Percentiles rank a stretch among this genome's conserved stretches.
Conservation (phyloP, 192 early-diverging fungal genomes). For the Coemansia sp. region DNA sequence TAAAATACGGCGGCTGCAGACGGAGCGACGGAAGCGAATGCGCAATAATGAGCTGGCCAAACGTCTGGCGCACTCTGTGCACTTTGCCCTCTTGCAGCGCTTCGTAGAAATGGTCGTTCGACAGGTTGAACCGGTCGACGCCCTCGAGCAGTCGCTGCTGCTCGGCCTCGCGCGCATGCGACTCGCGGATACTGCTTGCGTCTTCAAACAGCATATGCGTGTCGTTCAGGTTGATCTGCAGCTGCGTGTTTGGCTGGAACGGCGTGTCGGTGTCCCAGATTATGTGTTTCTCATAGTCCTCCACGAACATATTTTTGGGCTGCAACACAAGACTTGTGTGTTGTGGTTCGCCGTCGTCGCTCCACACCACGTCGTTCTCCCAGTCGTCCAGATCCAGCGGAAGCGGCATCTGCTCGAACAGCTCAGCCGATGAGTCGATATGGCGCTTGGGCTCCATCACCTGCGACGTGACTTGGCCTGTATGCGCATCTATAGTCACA, state of each 20-base stretch:
- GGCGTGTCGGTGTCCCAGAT: slow-evolving; percentile 73
- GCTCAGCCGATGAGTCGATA: slow-evolving; percentile 35
- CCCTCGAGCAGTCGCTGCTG: slow-evolving; percentile 56
- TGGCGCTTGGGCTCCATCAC: slow-evolving; percentile 17
- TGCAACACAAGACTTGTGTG: slow-evolving; percentile 5
- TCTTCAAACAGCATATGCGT: slow-evolving; percentile 73
- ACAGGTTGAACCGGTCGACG: slow-evolving; percentile 81
- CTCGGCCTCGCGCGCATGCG: slow-evolving; percentile 59
- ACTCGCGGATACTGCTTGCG: slow-evolving; percentile 43
- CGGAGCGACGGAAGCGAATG: slow-evolving; percentile 86
- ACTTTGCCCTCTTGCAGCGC: slow-evolving; percentile 61
- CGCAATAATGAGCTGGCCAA: slow-evolving; percentile 78
- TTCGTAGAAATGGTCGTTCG: slow-evolving; percentile 86
- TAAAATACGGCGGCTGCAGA: slow-evolving; percentile 77
- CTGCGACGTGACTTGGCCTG: slow-evolving; percentile 31
- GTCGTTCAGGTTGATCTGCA: slow-evolving; percentile 67
- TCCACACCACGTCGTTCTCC: slow-evolving; percentile 85
- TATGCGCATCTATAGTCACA: slow-evolving; percentile 30
- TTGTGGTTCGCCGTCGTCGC: slow-evolving; percentile 25
- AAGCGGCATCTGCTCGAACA: slow-evolving; percentile 53
- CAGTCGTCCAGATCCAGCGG: slow-evolving; percentile 76
- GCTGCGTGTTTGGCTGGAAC: slow-evolving; percentile 55
- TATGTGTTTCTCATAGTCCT: slow-evolving; percentile 71
- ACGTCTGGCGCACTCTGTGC: slow-evolving; percentile 80
- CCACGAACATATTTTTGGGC: slow-evolving; percentile 25